Percentiles rank a stretch among this genome's conserved stretches.
These are phyloP conservation scores for Lolium multiflorum DNA, from an alignment of 176 grass and related monocot species.

Conservation along the genomic window DNA sequence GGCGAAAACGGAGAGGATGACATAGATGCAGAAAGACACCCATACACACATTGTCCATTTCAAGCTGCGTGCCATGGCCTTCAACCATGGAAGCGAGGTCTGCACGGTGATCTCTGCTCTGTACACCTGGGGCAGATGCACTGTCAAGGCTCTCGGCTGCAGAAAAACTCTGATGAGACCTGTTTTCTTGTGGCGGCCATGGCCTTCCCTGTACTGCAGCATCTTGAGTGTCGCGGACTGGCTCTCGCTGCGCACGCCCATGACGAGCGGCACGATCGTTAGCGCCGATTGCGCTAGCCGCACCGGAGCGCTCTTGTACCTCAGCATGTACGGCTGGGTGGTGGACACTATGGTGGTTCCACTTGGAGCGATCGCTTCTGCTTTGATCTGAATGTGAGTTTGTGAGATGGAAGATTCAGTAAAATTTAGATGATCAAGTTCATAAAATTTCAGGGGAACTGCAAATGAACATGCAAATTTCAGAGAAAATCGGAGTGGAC, in stretches of 20 bases:
- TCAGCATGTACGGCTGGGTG: slow-evolving; percentile 41
- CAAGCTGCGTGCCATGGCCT: slow-evolving; percentile 17
- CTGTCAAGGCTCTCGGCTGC: slow-evolving; percentile 41
- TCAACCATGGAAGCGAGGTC: slow-evolving; percentile 40
- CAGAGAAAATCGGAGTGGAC: not conserved
- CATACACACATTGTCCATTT: slow-evolving; percentile 52
- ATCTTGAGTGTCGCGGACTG: slow-evolving; percentile 32
- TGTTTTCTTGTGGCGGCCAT: slow-evolving; percentile 37
- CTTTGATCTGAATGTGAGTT: slow-evolving; percentile 33
- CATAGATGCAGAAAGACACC: slow-evolving; percentile 31
- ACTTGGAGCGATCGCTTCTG: slow-evolving; percentile 34
- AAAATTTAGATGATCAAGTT: not conserved
- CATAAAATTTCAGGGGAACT: not conserved
- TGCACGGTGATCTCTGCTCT: slow-evolving; percentile 38
- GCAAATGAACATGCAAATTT: not conserved
- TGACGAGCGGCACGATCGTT: slow-evolving; percentile 31
- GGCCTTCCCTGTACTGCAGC: slow-evolving; percentile 41
- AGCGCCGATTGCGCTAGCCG: slow-evolving; percentile 33
- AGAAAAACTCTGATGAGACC: slow-evolving; percentile 31
- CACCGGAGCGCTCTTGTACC: slow-evolving; percentile 46
- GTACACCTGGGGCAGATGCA: slow-evolving; percentile 49
- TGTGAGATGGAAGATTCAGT: not conserved
- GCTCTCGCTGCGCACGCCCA: slow-evolving; percentile 44
- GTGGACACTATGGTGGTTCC: slow-evolving; percentile 35
- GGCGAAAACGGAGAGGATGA: not conserved